These are phyloP conservation scores for Lecanicillium sp. DNA, from an alignment of 2,329 filamentous ascomycete species.

Conservation along the genomic window DNA sequence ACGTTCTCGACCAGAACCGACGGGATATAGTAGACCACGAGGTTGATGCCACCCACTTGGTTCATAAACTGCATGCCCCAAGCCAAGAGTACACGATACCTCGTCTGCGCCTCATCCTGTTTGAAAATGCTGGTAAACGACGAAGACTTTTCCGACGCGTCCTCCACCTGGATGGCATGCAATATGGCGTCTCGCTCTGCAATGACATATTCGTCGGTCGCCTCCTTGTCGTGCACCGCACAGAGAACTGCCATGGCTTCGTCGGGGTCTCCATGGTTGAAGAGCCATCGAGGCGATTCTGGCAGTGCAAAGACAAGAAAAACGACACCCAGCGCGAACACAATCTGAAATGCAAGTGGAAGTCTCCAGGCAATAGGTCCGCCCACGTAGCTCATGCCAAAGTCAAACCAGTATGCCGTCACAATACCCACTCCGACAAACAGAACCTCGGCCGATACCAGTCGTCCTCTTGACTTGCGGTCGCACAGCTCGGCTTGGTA, in stretches of 20 bases:
- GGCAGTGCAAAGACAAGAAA: constrained; percentile 29
- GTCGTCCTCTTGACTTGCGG: constrained; percentile 40
- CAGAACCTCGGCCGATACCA: constrained; percentile 39
- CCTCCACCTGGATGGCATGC: constrained; percentile 31
- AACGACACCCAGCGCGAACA: constrained; percentile 25
- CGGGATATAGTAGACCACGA: constrained; percentile 30
- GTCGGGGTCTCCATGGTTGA: constrained; percentile 24
- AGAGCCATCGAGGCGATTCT: constrained; percentile 33
- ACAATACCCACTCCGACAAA: constrained; percentile 31
- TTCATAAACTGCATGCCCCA: constrained; percentile 42
- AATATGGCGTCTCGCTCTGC: constrained; percentile 30
- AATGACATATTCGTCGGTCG: constrained; percentile 22
- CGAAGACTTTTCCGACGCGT: constrained; percentile 18
- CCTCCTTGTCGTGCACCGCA: constrained; percentile 30
- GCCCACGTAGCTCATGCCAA: constrained; percentile 20
- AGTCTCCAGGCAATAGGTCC: constrained; percentile 13
- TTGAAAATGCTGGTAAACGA: constrained; percentile 34
- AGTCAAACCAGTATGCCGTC: constrained; percentile 22
- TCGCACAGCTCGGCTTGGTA: constrained; percentile 30
- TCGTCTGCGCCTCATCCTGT: constrained; percentile 32
- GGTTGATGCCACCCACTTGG: constrained; percentile 40
- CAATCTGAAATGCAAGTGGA: constrained; percentile 21
- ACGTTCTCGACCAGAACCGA: constrained; percentile 25
- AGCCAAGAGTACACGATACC: constrained; percentile 36
- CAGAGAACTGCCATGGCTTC: constrained; percentile 28